phyloP scores from a whole-genome alignment of 345 rosid genomes.

The Sisymbrium irio region DNA sequence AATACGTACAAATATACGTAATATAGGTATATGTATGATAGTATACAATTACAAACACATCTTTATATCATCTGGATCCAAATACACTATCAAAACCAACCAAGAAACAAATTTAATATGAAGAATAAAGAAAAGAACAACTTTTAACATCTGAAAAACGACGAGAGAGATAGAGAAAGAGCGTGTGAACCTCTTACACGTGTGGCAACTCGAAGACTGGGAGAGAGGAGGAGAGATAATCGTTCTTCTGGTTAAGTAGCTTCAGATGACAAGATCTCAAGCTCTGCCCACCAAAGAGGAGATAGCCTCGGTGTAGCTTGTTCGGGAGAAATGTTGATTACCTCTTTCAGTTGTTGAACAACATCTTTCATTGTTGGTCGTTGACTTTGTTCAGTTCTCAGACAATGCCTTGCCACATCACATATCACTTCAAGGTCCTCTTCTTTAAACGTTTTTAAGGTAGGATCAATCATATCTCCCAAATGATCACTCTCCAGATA shows the following conservation, averaged over 20 bases:
- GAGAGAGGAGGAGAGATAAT: constrained; percentile 25
- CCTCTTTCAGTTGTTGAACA: constrained; percentile 55
- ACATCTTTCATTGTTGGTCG: constrained; percentile 73
- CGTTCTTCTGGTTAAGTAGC: constrained; percentile 45
- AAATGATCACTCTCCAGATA: constrained; percentile 47
- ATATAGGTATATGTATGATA: constrained; percentile 20
- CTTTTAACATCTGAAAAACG: neutral
- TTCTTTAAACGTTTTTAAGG: constrained; percentile 60
- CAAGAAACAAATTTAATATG: constrained; percentile 25
- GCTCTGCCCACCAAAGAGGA: constrained; percentile 99
- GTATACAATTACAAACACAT: constrained; percentile 35
- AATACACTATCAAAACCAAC: constrained; percentile 34
- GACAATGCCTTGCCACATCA: constrained; percentile 59
- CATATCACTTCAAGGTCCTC: constrained; percentile 67
- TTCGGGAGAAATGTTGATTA: constrained; percentile 62
- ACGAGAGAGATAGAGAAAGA: constrained; percentile 2
- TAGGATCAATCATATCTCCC: constrained; percentile 61
- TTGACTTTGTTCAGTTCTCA: constrained; percentile 46
- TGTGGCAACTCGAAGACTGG: constrained; percentile 9
- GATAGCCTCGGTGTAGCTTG: constrained; percentile 95
- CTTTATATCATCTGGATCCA: constrained; percentile 24
- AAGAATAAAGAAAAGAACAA: neutral
- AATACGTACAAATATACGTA: constrained; percentile 11
- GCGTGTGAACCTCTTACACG: constrained; percentile 15
- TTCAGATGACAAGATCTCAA: constrained; percentile 87